Base-by-base conservation (phyloP, 192 early-diverging fungal species). In the Backusella tarrabulga region DNA sequence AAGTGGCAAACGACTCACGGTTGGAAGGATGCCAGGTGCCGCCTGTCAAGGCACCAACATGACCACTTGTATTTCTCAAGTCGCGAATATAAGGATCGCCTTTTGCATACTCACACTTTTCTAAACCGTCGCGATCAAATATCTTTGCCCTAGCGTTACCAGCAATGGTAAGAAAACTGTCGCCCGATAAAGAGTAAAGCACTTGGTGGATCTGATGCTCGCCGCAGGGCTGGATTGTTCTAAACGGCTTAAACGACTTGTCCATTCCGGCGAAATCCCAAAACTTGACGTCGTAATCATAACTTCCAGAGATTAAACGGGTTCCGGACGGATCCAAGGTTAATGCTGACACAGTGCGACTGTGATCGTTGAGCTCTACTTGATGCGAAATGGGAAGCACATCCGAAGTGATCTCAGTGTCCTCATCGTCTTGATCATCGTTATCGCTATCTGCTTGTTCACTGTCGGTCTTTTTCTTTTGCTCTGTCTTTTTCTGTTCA, bases 211-310 rank as follows among this genome's bases (percentile, higher is more conserved):
- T 93, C 72, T 90, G 92, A 76, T 97, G 93, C 6, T 92, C 94
- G 17, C 87, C 90, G 73, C 86, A 89, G 1, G 96, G 92, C 68
- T 95, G 91, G 46, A 98, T 81, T 3, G 92, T 91, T 52, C 94
- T 83, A 78, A 94, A 96, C 7, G 96, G 90, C 72, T 88, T 84
- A 54, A 92, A 90, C 1, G 84, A 79, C 6, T 88, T 83, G 79
- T 95, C 91, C 96, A 97, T 98, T 12, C 91, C 91, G 38, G 91
- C 86, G 86, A 99, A 99, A 82, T 97, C 95, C 97, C 97, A 99
- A 42, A 99, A 83, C 66, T 93, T 93, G 40, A 97, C 76, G 60
- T 88, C 88, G 44, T 93, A 91, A 73, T 96, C 95, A 71, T 94
- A 92, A 19, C 93, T 87, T 73, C 95, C 97, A 8, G 93, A 91